Conservation (phyloP, 2,329 filamentous ascomycete genomes). For the Thyridium curvatum region DNA sequence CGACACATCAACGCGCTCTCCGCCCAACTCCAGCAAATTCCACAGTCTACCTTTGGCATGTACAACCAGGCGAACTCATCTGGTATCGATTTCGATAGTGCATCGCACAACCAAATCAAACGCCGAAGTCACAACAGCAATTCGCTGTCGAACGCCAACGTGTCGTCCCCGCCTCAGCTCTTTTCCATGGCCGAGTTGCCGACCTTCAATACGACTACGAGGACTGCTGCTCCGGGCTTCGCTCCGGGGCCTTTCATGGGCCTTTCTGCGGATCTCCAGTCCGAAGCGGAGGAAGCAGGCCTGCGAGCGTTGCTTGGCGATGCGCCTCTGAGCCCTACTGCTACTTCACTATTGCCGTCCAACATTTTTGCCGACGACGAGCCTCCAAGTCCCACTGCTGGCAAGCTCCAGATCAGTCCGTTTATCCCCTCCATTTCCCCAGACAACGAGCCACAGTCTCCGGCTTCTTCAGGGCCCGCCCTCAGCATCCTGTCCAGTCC, state of each 20-base stretch:
- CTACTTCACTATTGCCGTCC: slow-evolving; percentile 66
- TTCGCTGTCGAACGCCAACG: slow-evolving; percentile 33
- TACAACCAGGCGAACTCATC: slow-evolving; percentile 39
- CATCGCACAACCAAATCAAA: slow-evolving; percentile 33
- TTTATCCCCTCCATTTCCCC: slow-evolving; percentile 27
- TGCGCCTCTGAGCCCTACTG: slow-evolving; percentile 72
- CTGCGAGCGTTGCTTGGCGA: slow-evolving; percentile 54
- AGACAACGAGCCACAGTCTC: slow-evolving; percentile 50
- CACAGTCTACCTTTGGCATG: slow-evolving; percentile 22
- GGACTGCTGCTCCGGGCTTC: slow-evolving; percentile 45
- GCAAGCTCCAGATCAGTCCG: slow-evolving; percentile 23
- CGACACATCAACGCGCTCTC: slow-evolving; percentile 38
- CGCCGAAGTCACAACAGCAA: slow-evolving; percentile 42
- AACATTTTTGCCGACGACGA: slow-evolving; percentile 56
- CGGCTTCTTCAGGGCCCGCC: slow-evolving; percentile 51
- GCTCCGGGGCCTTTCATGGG: slow-evolving; percentile 48
- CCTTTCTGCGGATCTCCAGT: slow-evolving; percentile 32
- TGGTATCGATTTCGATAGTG: slow-evolving; percentile 39
- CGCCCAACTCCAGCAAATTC: slow-evolving; percentile 36
- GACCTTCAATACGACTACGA: slow-evolving; percentile 33
- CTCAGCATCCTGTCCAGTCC: slow-evolving; percentile 55
- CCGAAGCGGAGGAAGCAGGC: slow-evolving; percentile 53
- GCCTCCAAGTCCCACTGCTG: slow-evolving; percentile 33
- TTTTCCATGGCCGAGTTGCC: slow-evolving; percentile 24
- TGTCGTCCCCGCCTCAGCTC: slow-evolving; percentile 28